A percentile compares a stretch with the other conserved stretches of the same genome.
Conservation (phyloP, 1,284 basidiomycete genomes). For the Sporisorium scitamineum region DNA sequence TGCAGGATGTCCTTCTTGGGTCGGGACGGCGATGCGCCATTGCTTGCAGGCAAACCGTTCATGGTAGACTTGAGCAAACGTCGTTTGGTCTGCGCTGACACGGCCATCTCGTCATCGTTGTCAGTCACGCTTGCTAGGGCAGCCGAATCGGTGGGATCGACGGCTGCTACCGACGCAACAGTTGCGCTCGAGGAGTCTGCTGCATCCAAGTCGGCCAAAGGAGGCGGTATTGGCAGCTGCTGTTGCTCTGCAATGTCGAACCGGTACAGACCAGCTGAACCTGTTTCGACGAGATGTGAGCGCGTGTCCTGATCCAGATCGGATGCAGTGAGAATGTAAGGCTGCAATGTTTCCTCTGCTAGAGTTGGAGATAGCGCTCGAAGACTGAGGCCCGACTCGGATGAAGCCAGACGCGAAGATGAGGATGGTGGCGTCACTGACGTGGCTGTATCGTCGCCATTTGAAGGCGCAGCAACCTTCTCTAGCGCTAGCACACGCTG, state of each 20-base stretch:
- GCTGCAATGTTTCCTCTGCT: conserved; percentile 18
- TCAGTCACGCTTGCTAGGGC: conserved; percentile 1
- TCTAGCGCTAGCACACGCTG: conserved; percentile 40
- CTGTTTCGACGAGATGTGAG: conserved; percentile 8
- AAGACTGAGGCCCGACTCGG: conserved; percentile 30
- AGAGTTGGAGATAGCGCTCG: conserved; percentile 20
- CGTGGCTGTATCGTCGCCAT: neutral
- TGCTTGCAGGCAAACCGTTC: conserved; percentile 9
- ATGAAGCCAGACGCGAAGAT: conserved; percentile 4
- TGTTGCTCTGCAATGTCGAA: conserved; percentile 44
- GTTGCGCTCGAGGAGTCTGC: neutral
- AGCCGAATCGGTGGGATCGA: conserved; percentile 19
- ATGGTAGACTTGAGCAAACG: conserved; percentile 33
- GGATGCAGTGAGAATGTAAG: conserved; percentile 12
- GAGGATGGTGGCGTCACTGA: neutral
- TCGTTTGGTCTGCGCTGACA: conserved; percentile 35
- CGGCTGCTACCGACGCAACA: conserved; percentile 10
- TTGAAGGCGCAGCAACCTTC: conserved; percentile 2
- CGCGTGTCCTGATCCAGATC: conserved; percentile 7
- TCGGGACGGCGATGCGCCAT: neutral
- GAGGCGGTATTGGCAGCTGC: conserved; percentile 18
- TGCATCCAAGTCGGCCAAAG: conserved; percentile 2
- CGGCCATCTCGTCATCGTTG: conserved; percentile 11
- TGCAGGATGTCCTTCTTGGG: conserved; percentile 24
- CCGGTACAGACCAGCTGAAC: conserved; percentile 24